Evolutionary conservation across 1,284 basidiomycete genomes (phyloP), one percentile per base, ranked within the genome.

Genomic region (Cryptococcus sp.): DNA sequence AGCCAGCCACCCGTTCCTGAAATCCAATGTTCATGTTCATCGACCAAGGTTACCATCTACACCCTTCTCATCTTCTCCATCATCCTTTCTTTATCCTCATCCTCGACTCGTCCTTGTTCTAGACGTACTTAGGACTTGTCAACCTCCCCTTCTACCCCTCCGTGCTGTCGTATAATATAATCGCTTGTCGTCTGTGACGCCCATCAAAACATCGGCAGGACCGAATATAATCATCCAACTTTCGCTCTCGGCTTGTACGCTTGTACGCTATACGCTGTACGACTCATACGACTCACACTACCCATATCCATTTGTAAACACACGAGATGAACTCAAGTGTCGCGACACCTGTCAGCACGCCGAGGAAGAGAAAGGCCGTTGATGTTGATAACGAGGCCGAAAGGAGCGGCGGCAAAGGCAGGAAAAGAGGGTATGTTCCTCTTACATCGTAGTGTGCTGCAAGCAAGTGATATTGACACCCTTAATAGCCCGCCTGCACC

Each of bases 321-420:
- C 7, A 10, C 30, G 30, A 35, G 30, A 35, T 35, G 30, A 35
- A 8, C 30, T 35, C 30, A 35, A 35, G 30, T 8, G 7, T 13
- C 25, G 55, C 54, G 58, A 59, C 58, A 5, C 47, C 40, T 11
- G 19, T 49, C 6, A 52, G 38, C 40, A 71, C 70, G 5, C 71
- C 71, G 20, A 61, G 69, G 47, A 72, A 72, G 54, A 61, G 71
- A 41, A 70, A 70, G 59, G 57, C 63, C 3, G 52, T 43, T 17
- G 45, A 23, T 11, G 55, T 43, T 10, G 60, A 51, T 27, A 35
- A 35, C 10, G 63, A 51, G 27, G 27, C 41, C 15, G 55, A 57
- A 16, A 51, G 62, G 35, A 46, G 55, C 42, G 55, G 41, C n/a
- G 54, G 45, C 13, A 62, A 50, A 39, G 59, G 55, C 6, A 65